phyloP scores from a whole-genome alignment of 768 basidiomycete genomes.

The Rhodotorula babjevae region DNA sequence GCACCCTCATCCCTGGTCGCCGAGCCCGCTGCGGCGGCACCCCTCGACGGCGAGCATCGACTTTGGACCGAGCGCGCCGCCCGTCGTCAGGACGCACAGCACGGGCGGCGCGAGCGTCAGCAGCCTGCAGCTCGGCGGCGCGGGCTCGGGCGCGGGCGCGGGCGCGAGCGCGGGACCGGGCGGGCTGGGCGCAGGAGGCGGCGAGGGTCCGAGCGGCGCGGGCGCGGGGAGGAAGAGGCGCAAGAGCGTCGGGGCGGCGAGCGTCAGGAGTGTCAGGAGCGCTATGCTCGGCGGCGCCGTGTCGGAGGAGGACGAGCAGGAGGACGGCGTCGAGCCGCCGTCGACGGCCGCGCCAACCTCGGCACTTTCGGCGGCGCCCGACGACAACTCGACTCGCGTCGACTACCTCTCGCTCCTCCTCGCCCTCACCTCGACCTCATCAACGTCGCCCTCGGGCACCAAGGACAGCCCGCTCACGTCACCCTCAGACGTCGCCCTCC shows the following conservation, averaged over 20 bases:
- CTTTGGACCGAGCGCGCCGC: neutral
- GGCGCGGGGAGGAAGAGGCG: neutral
- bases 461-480: constrained; percentile 70
- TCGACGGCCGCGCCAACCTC: neutral
- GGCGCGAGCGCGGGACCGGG: neutral
- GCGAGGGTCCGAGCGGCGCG: too few species aligned
- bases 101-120: neutral
- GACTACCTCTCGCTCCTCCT: constrained; percentile 48
- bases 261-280: neutral
- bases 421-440: constrained; percentile 46
- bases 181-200: too few species aligned
- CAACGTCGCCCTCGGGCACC: constrained; percentile 53
- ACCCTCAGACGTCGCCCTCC: constrained; percentile 67
- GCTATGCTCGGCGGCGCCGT: neutral
- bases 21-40: neutral
- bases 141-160: neutral
- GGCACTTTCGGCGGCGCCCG: neutral
- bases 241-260: neutral
- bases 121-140: neutral
- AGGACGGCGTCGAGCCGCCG: neutral
- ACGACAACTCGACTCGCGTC: constrained; percentile 48
- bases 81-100: neutral
- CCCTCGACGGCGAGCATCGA: constrained; percentile 6
- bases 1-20: neutral
- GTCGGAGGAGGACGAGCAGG: neutral